A percentile compares a stretch with the other conserved stretches of the same genome.
phyloP scores from a whole-genome alignment of 495 filamentous ascomycete genomes.

The Evernia prunastri region DNA sequence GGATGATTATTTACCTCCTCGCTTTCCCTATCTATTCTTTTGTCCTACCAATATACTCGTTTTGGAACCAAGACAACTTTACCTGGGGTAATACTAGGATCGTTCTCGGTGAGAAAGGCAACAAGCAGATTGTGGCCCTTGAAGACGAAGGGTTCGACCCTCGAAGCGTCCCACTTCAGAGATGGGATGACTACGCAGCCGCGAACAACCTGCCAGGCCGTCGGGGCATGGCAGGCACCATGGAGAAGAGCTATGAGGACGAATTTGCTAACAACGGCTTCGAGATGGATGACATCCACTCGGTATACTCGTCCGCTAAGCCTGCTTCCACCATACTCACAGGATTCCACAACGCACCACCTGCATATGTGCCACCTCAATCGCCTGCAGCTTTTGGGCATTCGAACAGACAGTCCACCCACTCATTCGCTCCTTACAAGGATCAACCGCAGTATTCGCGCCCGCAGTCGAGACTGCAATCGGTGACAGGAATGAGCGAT shows the following conservation, averaged over 20 bases:
- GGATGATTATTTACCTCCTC: constrained; percentile 97
- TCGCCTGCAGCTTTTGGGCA: constrained; percentile 64
- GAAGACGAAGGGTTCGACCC: constrained; percentile 88
- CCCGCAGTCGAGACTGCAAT: constrained; percentile 50
- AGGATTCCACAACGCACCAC: constrained; percentile 53
- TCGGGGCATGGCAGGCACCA: constrained; percentile 53
- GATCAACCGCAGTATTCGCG: constrained; percentile 42
- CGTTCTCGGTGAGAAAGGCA: constrained; percentile 87
- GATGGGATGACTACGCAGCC: constrained; percentile 97
- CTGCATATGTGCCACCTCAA: constrained; percentile 70
- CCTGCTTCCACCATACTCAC: constrained; percentile 88
- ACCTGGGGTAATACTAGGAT: constrained; percentile 97
- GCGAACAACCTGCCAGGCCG: constrained; percentile 85
- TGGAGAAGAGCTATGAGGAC: constrained; percentile 57
- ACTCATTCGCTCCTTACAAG: constrained; percentile 50
- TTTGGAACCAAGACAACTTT: constrained; percentile 99
- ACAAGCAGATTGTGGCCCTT: constrained; percentile 78
- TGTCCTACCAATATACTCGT: constrained; percentile 88
- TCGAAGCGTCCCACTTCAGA: constrained; percentile 83
- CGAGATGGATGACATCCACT: constrained; percentile 98
- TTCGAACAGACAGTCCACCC: constrained; percentile 51
- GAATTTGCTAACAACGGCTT: constrained; percentile 46
- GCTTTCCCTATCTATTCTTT: constrained; percentile 94
- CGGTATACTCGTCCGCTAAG: constrained; percentile 88
- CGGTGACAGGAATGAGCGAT: constrained; percentile 55